Conservation (phyloP, 768 basidiomycete genomes). For the Amanita molliuscula region DNA sequence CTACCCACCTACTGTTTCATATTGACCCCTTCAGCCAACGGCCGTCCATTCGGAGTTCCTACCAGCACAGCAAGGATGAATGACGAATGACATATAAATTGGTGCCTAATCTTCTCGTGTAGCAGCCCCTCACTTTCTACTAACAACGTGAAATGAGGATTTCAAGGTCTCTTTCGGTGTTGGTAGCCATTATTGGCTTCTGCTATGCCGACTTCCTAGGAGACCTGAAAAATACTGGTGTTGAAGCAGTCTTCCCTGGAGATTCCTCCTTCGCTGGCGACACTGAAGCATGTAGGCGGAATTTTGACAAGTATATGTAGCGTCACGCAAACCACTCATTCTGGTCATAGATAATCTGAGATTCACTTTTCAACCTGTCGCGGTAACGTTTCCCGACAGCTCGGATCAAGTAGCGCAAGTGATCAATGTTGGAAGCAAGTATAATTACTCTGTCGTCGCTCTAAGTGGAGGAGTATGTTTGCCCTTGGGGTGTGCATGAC, state of each 20-base stretch:
- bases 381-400: slow-evolving; percentile 18
- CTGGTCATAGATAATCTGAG: slow-evolving; percentile 17
- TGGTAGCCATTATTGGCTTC: neutral
- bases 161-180: neutral
- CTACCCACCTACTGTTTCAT: too few relatives aligned
- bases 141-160: neutral
- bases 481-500: slow-evolving; percentile 1
- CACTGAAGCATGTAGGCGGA: neutral
- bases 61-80: neutral
- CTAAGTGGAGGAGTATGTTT: slow-evolving; percentile 33
- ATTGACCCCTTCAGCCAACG: too few relatives aligned
- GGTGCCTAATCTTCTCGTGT: neutral
- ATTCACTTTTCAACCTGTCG: slow-evolving; percentile 19
- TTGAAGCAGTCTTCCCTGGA: neutral
- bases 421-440: slow-evolving; percentile 16
- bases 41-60: too few relatives aligned
- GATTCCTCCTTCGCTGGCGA: neutral
- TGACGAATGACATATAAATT: neutral
- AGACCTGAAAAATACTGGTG: neutral
- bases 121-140: neutral
- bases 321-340: neutral
- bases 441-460: slow-evolving; percentile 22
- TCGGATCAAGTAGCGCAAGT: slow-evolving; percentile 19
- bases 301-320: neutral
- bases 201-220: neutral